phyloP scores from a whole-genome alignment of 75 land plant genomes.

The Picea glauca region DNA sequence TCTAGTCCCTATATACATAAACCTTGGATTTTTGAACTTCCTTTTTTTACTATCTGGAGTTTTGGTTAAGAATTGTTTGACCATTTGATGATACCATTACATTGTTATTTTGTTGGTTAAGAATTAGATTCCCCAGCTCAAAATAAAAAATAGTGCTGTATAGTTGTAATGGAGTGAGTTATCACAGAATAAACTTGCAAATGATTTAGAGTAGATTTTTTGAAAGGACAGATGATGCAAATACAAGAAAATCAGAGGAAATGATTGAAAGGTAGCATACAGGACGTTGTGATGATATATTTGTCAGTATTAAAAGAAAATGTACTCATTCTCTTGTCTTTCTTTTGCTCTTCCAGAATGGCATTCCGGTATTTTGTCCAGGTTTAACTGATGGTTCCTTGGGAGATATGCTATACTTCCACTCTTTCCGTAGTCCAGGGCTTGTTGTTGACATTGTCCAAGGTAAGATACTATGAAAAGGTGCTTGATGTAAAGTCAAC shows the following conservation, averaged over 20 bases:
- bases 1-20: too few species aligned
- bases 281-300: background rate
- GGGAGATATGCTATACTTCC: constrained; percentile 95
- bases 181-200: background rate
- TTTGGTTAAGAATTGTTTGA: too few species aligned
- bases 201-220: background rate
- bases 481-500: background rate
- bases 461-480: constrained; percentile 35
- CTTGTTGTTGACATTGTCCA: constrained; percentile 83
- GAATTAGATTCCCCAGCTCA: too few species aligned
- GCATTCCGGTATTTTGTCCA: constrained; percentile 90
- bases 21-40: too few species aligned
- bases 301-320: background rate
- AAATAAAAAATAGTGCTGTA: background rate
- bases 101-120: too few species aligned
- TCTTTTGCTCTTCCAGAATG: constrained; percentile 50
- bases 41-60: too few species aligned
- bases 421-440: constrained; percentile 84
- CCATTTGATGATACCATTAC: too few species aligned
- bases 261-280: background rate
- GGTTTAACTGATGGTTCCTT: constrained; percentile 93
- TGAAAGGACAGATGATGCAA: background rate
- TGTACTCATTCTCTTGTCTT: background rate
- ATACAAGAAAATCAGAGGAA: background rate
- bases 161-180: background rate